Evolutionary conservation across 176 grass and related monocot species (phyloP), one percentile per base, ranked within the genome.

Genomic region (Raddia guianensis): DNA sequence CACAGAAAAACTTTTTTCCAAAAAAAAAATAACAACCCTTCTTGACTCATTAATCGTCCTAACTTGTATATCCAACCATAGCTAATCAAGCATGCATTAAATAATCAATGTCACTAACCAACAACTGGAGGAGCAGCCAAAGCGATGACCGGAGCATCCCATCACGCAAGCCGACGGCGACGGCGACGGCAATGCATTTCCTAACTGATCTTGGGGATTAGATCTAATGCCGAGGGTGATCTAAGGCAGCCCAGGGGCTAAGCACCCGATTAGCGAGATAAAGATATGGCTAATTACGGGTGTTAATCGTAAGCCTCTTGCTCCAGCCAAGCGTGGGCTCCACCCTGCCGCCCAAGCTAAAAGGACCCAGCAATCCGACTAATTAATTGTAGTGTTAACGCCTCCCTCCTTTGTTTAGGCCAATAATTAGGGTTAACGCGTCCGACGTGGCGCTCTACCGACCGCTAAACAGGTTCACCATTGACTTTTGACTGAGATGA

Each of bases 301-400:
- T 7, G 53, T 7, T 44, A 44, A 74, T 69, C 42, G 35, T 8
- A 6, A 68, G 19, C 8, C 82, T 40, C 11, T 18, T 1, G 8
- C 64, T 9, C 40, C 71, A 40, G 21, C 60, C 9, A 11, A 0
- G 14, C 6, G 8, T 45, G 68, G 50, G 43, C 42, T 49, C 83
- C 8, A 0, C 77, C 4, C 5, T 33, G 11, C 85, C 85, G 78
- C 85, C 85, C 78, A 33, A 87, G 54, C 85, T 34, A 20, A 8
- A 8, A 79, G 75, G 12, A 45, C 83, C 75, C 68, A 5, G 68
- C 83, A 8, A 58, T 70, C 61, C 12, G 13, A 3, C 13, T 2
- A 15, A 13, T 2, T 49, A 49, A 69, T 70, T n/a, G 0, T 45
- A 44, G 57, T 58, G 27, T 58, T 19, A 69, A 21, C 19, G 51